Conservation (phyloP, 2,329 filamentous ascomycete genomes). For the Lasiodiplodia sp. region DNA sequence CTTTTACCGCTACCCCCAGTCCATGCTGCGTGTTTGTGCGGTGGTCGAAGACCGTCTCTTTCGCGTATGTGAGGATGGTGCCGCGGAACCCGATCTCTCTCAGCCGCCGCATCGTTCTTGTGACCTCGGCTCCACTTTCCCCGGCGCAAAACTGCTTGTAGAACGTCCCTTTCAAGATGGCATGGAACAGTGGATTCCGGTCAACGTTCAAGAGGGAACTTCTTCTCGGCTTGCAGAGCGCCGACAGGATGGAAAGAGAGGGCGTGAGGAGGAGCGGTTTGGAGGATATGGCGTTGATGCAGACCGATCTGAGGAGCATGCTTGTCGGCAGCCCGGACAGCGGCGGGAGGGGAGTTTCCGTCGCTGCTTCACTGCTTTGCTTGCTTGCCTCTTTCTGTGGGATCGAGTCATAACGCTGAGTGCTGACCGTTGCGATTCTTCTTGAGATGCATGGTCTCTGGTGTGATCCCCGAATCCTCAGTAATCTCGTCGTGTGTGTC, state of each 20-base stretch:
- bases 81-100: slow-evolving; percentile 81
- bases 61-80: slow-evolving; percentile 84
- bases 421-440: not conserved
- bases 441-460: not conserved
- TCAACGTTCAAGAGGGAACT: slow-evolving; percentile 15
- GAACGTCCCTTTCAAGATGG: slow-evolving; percentile 78
- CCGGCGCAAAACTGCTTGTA: slow-evolving; percentile 93
- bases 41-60: slow-evolving; percentile 61
- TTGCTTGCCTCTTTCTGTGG: not conserved
- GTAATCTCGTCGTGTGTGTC: not conserved
- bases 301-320: slow-evolving; percentile 15
- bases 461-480: not conserved
- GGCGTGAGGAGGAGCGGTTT: slow-evolving; percentile 11
- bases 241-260: not conserved
- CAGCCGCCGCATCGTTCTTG: slow-evolving; percentile 63
- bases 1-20: not conserved
- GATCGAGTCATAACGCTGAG: not conserved
- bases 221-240: slow-evolving; percentile 11
- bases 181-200: slow-evolving; percentile 65
- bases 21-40: slow-evolving; percentile 23
- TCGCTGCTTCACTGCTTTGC: not conserved
- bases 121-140: slow-evolving; percentile 73
- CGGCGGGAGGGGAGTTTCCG: not conserved
- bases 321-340: slow-evolving; percentile 12
- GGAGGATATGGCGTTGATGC: slow-evolving; percentile 25